Percentiles rank a stretch among this genome's conserved stretches.
These are phyloP conservation scores for Sporothrix dimorphospora DNA, from an alignment of 2,329 filamentous ascomycete genomes.

Conservation along the genomic window DNA sequence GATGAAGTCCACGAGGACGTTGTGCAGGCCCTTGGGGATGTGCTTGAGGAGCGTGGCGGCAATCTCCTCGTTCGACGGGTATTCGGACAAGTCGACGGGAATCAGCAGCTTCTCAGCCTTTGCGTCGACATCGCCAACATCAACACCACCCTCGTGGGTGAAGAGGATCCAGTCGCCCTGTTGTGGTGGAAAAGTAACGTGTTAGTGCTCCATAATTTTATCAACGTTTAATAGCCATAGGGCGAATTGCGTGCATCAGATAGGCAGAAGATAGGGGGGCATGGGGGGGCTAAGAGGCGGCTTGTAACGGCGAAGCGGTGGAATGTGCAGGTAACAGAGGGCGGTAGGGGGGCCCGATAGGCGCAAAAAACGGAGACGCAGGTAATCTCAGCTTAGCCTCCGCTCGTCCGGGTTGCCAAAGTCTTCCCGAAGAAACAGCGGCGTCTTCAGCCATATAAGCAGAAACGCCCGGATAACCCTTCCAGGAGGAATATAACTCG, in stretches of 20 bases:
- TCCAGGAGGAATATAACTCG: background rate
- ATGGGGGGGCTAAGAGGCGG: background rate
- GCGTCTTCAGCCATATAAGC: slow-evolving; percentile 22
- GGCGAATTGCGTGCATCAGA: slow-evolving; percentile 18
- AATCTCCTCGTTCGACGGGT: slow-evolving; percentile 94
- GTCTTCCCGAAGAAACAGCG: slow-evolving; percentile 11
- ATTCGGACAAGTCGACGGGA: slow-evolving; percentile 91
- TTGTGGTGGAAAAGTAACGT: background rate
- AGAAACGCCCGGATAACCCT: slow-evolving; percentile 13
- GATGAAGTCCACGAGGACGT: slow-evolving; percentile 99
- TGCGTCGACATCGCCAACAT: slow-evolving; percentile 97
- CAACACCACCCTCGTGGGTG: slow-evolving; percentile 98
- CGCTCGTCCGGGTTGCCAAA: slow-evolving; percentile 45
- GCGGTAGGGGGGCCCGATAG: slow-evolving; percentile 33
- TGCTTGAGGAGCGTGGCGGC: slow-evolving; percentile 84
- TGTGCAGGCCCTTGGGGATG: slow-evolving; percentile 93
- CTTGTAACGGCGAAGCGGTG: background rate
- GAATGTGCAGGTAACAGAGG: background rate
- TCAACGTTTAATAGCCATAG: background rate
- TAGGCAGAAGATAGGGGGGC: background rate
- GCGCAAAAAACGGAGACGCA: slow-evolving; percentile 29
- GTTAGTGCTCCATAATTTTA: slow-evolving; percentile 29
- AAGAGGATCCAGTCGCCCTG: slow-evolving; percentile 99
- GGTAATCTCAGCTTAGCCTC: slow-evolving; percentile 48
- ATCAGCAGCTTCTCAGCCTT: slow-evolving; percentile 99